These are phyloP conservation scores for Tolypocladium ophioglossoides DNA, from an alignment of 2,329 filamentous ascomycete genomes.

Conservation along the genomic window DNA sequence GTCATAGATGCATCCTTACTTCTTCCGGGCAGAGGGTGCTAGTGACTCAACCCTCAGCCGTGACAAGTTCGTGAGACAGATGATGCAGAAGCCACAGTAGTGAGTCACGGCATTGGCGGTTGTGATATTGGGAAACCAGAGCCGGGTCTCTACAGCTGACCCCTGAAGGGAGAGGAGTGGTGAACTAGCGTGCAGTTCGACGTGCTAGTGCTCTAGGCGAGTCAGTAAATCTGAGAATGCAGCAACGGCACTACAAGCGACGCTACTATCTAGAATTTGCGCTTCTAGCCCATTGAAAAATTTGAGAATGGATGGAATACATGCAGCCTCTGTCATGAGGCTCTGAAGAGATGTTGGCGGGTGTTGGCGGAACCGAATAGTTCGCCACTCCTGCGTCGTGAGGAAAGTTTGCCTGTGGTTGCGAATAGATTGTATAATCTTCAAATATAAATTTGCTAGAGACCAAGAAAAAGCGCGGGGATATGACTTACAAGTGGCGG, in stretches of 20 bases:
- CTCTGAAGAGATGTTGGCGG: conserved; percentile 16
- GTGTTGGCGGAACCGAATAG: conserved; percentile 17
- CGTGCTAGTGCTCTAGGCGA: not conserved
- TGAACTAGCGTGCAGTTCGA: not conserved
- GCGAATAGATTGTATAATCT: conserved; percentile 21
- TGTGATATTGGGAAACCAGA: conserved; percentile 24
- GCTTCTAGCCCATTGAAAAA: conserved; percentile 6
- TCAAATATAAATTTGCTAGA: not conserved
- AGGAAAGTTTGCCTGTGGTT: conserved; percentile 20
- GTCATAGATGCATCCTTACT: not conserved
- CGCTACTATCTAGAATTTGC: no score
- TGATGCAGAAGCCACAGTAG: conserved; percentile 25
- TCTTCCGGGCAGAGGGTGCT: not conserved
- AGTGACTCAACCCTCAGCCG: conserved; percentile 2
- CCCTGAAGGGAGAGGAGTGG: not conserved
- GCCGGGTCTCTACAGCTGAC: not conserved
- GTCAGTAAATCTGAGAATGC: not conserved
- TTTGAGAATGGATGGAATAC: conserved; percentile 18
- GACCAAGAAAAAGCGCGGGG: not conserved
- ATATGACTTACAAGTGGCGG: conserved; percentile 23
- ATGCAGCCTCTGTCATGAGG: conserved; percentile 12
- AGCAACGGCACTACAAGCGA: no score
- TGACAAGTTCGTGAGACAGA: conserved; percentile 20
- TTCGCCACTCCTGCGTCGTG: conserved; percentile 15
- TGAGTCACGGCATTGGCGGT: conserved; percentile 26